phyloP scores from a whole-genome alignment of 108 stramenopile species.

The Nitzschia sp. region DNA sequence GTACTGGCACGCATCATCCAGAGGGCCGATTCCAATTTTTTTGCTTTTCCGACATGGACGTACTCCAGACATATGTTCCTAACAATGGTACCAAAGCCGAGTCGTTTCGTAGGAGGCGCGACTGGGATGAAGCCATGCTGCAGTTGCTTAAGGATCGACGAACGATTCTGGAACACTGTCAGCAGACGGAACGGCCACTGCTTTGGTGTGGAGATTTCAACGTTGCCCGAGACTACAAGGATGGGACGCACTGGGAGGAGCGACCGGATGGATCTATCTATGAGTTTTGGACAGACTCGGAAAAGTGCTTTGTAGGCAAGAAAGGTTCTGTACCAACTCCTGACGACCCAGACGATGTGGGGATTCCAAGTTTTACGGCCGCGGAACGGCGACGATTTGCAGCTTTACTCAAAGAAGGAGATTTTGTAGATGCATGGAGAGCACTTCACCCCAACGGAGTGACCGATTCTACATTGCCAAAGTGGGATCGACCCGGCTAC shows the following conservation, averaged over 20 bases:
- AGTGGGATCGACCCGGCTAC: constrained; percentile 38
- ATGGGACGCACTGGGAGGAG: constrained; percentile 43
- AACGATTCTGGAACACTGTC: constrained; percentile 12
- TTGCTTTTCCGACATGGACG: constrained; percentile 36
- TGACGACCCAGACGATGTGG: constrained; percentile 12
- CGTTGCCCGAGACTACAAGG: constrained; percentile 30
- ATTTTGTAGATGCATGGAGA: constrained; percentile 50
- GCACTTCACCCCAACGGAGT: constrained; percentile 36
- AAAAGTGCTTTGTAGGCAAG: constrained; percentile 31
- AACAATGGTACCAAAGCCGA: constrained; percentile 47
- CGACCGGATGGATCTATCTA: constrained; percentile 3
- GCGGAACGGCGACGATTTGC: constrained; percentile 40
- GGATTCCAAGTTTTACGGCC: constrained; percentile 46
- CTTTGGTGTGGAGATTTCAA: constrained; percentile 53
- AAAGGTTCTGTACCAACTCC: not conserved
- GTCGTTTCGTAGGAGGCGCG: constrained; percentile 18
- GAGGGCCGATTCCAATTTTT: constrained; percentile 58
- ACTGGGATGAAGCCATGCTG: constrained; percentile 39
- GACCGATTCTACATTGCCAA: not conserved
- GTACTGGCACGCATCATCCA: constrained; percentile 22
- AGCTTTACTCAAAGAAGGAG: constrained; percentile 14
- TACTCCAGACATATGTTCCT: constrained; percentile 52
- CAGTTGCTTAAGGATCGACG: constrained; percentile 29
- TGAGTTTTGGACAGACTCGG: constrained; percentile 44
- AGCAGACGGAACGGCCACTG: constrained; percentile 21